Percentiles rank a stretch among this genome's conserved stretches.
Evolutionary conservation across 495 filamentous ascomycete genomes (phyloP).

Genomic region (Talaromyces thailandensis): DNA sequence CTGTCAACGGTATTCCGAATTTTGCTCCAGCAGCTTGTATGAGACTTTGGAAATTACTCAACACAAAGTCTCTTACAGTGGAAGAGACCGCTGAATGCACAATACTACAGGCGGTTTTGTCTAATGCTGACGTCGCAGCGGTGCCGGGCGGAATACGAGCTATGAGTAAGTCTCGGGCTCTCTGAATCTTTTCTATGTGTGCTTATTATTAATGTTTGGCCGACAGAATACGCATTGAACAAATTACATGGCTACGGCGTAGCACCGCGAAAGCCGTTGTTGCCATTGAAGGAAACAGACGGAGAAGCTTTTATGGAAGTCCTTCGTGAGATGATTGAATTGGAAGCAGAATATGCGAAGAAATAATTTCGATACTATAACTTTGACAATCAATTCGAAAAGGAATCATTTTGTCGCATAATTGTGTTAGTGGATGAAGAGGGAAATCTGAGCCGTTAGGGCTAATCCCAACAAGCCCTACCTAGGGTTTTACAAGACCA

Average conservation of each 20-base stretch:
- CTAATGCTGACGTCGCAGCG: conserved; percentile 12
- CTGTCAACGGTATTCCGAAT: conserved; percentile 16
- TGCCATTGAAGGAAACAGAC: conserved; percentile 11
- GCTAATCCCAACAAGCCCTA: too few species aligned
- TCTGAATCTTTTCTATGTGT: neutral
- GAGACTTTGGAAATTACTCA: conserved; percentile 14
- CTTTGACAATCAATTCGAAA: neutral
- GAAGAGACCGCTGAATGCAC: conserved; percentile 8
- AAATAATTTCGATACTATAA: neutral
- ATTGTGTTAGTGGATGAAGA: too few species aligned
- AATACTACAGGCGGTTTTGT: conserved; percentile 12
- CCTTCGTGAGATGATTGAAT: neutral
- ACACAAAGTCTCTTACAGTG: conserved; percentile 5
- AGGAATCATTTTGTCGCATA: neutral
- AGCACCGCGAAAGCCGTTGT: conserved; percentile 12
- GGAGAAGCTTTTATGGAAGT: conserved; percentile 12
- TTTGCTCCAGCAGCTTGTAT: conserved; percentile 16
- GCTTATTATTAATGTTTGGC: neutral
- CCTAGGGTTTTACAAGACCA: too few species aligned
- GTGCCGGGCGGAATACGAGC: conserved; percentile 16
- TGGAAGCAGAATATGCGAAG: neutral
- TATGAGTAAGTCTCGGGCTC: conserved; percentile 10
- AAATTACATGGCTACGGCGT: conserved; percentile 15
- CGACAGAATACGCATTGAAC: conserved; percentile 14
- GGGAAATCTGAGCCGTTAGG: too few species aligned